Base-by-base conservation (phyloP, 352 stramenopile genomes). In the Globisporangium heterothallicum region DNA sequence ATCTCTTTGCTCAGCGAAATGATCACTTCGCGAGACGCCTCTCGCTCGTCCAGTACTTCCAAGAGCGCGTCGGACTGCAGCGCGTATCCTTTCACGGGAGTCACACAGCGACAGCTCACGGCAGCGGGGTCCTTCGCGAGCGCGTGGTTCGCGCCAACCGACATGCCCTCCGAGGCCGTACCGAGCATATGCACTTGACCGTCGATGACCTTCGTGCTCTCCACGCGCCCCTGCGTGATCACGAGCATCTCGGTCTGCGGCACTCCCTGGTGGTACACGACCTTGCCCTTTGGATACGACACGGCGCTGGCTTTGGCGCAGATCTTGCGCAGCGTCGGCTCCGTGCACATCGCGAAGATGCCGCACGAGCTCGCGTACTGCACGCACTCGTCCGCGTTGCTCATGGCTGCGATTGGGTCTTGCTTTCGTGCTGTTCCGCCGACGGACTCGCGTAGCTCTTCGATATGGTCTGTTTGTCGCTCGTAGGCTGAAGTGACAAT, bases 1-100 rank as follows among this genome's bases (percentile, higher is more conserved):
- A 95, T 92, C 69, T 95, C 84, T 58, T 94, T 92, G 60, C 73
- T 91, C 25, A 96, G 66, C 32, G 74, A 90, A 49, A 88, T 72
- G 63, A 95, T 88, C 40, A 96, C 77, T 54, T 96, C 86, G 13
- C 82, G 76, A 25, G 82, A 88, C 29, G 88, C 72, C 1, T 46
- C 57, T 44, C 72, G 83, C 64, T 95, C 82, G 19, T 84, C 71
- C 13, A 96, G 71, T 30, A 95, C 68, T 40, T 91, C 81, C 19
- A 70, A 55, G 19, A 95, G 75, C 43, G 70, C 78, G 27, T 80
- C 50, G 30, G 79, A 79, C 47, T 81, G 65, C 54, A 96, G 56
- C 19, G 78, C 76, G 57, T 86, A 96, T 46, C 70, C 84, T 24
- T 67, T 66, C n/a, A 93, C 85, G 46, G 85, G 82, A 45, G 81